Evolutionary conservation across 192 early-diverging fungal species (phyloP).

Genomic region (Pilaira anomala): DNA sequence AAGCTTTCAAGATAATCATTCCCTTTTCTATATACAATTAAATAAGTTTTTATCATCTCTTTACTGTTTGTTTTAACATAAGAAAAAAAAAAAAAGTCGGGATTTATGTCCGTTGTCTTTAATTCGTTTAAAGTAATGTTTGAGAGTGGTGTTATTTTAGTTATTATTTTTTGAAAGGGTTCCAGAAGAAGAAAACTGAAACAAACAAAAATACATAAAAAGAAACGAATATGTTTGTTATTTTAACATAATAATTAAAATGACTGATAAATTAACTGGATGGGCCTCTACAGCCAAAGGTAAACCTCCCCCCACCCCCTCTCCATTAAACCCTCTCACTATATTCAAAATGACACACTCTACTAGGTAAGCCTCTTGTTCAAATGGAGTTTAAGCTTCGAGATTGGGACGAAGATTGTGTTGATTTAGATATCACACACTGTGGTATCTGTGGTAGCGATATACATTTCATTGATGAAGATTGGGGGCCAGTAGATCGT

Average conservation of each 20-base stretch:
- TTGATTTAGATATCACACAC: slow-evolving; percentile 51
- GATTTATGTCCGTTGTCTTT: no score
- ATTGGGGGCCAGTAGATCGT: slow-evolving; percentile 28
- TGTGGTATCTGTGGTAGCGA: slow-evolving; percentile 81
- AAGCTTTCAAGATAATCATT: no score
- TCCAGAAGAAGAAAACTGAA: no score
- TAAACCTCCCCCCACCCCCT: slow-evolving; percentile 4
- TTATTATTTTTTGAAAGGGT: no score
- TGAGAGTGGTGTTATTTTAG: no score
- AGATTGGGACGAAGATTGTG: slow-evolving; percentile 35
- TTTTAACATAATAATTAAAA: slow-evolving; percentile 7
- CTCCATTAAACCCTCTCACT: not conserved
- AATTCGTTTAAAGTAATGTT: no score
- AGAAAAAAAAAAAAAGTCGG: no score
- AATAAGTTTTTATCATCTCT: no score
- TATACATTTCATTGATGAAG: slow-evolving; percentile 63
- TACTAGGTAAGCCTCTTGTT: slow-evolving; percentile 23
- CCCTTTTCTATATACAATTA: no score
- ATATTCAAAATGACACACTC: not conserved
- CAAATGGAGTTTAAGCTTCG: slow-evolving; percentile 26
- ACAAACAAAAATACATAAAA: no score
- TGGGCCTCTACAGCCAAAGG: slow-evolving; percentile 30
- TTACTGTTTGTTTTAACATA: no score
- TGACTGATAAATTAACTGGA: slow-evolving; percentile 27
- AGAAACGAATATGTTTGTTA: no score